Evolutionary conservation across 129 eudicot species (phyloP).

Genomic region (Flaveria sonorensis): DNA sequence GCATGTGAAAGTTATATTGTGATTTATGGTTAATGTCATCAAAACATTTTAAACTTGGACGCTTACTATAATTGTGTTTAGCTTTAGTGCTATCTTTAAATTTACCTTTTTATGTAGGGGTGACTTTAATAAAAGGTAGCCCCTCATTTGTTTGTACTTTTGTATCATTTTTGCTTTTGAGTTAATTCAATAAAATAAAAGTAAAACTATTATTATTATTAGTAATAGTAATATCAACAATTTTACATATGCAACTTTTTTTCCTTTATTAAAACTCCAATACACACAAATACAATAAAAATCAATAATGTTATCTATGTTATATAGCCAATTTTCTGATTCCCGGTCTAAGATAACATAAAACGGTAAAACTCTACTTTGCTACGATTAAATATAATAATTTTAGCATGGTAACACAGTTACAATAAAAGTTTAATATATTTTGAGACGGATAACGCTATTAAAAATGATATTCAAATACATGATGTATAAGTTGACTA

Average conservation of each 20-base stretch:
- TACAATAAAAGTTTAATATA: too few relatives aligned
- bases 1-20: too few relatives aligned
- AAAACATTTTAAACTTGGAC: too few relatives aligned
- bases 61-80: background rate
- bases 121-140: background rate
- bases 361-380: too few relatives aligned
- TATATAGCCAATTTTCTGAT: too few relatives aligned
- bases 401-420: too few relatives aligned
- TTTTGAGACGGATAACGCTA: background rate
- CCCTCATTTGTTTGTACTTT: background rate
- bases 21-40: too few relatives aligned
- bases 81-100: background rate
- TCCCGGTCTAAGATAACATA: too few relatives aligned
- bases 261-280: background rate
- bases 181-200: background rate
- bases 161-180: background rate
- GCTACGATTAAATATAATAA: too few relatives aligned
- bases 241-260: background rate
- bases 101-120: too few relatives aligned
- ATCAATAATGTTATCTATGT: too few relatives aligned
- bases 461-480: background rate
- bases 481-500: background rate
- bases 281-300: background rate
- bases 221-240: too few relatives aligned
- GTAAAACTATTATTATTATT: background rate